Evolutionary conservation across 768 basidiomycete species (phyloP).

Genomic region (Mycena galericulata): DNA sequence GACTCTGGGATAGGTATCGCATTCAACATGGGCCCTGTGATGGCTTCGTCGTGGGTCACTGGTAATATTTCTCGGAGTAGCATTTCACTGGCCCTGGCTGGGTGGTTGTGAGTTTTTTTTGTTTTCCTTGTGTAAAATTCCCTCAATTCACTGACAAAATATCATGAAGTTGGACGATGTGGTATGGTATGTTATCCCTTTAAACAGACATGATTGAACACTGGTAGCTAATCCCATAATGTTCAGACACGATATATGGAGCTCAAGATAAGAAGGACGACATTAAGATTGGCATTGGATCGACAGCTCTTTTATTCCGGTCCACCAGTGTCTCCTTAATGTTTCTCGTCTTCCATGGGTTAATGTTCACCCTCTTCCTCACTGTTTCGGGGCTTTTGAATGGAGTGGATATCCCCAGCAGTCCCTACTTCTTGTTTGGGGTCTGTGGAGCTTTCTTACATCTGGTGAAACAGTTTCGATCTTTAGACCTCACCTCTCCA

Average conservation of each 20-base stretch:
- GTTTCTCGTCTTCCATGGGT: neutral
- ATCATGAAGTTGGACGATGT: neutral
- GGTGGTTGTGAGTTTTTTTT: slow-evolving; percentile 4
- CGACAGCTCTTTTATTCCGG: neutral
- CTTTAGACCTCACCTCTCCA: neutral
- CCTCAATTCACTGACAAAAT: neutral
- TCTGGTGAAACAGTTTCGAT: neutral
- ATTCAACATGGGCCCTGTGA: neutral
- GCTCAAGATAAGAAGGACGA: slow-evolving; percentile 5
- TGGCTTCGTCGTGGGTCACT: neutral
- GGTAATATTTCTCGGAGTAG: neutral
- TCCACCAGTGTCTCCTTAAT: neutral
- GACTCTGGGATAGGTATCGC: neutral
- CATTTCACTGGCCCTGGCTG: neutral
- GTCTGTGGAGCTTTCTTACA: neutral
- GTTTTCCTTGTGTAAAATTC: neutral
- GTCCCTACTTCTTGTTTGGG: neutral
- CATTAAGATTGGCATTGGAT: neutral
- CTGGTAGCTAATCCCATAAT: too few species aligned
- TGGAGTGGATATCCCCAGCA: neutral
- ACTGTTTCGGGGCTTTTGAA: neutral
- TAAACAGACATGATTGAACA: too few species aligned
- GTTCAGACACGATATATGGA: neutral
- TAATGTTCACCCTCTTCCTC: neutral
- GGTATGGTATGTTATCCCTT: neutral